Evolutionary conservation across 148 eudicot genomes (phyloP), one percentile per base, ranked within the genome.

Genomic region (Rheum nobile): DNA sequence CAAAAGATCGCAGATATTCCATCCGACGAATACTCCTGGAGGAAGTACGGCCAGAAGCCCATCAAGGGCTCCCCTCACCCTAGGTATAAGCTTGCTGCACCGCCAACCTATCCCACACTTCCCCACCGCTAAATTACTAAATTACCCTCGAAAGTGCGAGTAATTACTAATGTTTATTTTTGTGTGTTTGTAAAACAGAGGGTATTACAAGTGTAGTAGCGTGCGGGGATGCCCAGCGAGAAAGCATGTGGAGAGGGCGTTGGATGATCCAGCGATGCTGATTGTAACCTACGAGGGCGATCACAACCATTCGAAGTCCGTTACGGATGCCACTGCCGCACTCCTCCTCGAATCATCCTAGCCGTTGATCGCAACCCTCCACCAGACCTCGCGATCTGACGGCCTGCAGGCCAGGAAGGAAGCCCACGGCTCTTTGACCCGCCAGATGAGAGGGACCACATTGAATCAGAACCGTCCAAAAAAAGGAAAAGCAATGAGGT

Each of bases 131-230:
- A 34, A 14, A 65, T 32, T 65, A 32, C 39, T 13, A 32, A 65
- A 55, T 4, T 69, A 67, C 16, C 61, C 54, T 63, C 67, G 32
- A 11, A 32, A 57, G 1, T 7, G 6, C 21, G 32, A 32, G 6
- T 63, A 63, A 63, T 57, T 28, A 63, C 34, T 17, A 0, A 7
- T 4, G 1, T 2, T 19, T 22, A 8, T 22, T 22, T 54, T 54
- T 17, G 8, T 11, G 16, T 24, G 13, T 24, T 57, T 3, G 21
- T 7, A 2, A 28, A 73, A 74, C 84, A 89, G 93, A 81, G 90
- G 93, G 13, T 89, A 89, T 75, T 89, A 89, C 84, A 89, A 87
- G 74, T 89, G 93, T 41, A 89, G 93, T 46, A 89, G 93, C 71
- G 85, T 86, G 11, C 76, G 88, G 42, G 93, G 93, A 9, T 89